Evolutionary conservation across 768 basidiomycete genomes (phyloP).

Genomic region (Termitomyces sp.): DNA sequence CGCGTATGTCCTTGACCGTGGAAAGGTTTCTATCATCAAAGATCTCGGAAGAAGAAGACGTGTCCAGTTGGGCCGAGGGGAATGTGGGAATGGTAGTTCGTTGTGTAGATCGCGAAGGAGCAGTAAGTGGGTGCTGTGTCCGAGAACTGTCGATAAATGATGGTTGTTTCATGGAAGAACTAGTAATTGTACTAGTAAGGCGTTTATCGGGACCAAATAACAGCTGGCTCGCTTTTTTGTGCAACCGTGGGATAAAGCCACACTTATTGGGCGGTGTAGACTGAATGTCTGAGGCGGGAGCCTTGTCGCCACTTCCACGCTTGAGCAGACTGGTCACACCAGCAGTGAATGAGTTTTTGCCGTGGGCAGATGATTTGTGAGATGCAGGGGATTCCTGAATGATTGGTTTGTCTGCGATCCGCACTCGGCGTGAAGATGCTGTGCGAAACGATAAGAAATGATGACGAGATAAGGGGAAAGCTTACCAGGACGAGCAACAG

Average conservation of each 20-base stretch:
- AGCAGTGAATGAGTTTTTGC: slow-evolving; percentile 20
- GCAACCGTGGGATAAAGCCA: slow-evolving; percentile 25
- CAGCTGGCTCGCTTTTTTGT: slow-evolving; percentile 25
- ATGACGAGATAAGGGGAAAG: neutral
- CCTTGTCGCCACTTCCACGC: slow-evolving; percentile 30
- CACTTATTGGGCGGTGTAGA: slow-evolving; percentile 17
- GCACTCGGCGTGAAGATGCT: slow-evolving; percentile 2
- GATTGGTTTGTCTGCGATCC: slow-evolving; percentile 5
- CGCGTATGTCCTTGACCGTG: slow-evolving; percentile 50
- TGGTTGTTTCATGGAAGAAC: slow-evolving; percentile 4
- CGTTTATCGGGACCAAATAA: slow-evolving; percentile 21
- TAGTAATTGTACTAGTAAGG: slow-evolving; percentile 10
- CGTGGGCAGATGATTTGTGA: slow-evolving; percentile 15
- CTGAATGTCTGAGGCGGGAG: slow-evolving; percentile 2
- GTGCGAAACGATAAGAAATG: neutral
- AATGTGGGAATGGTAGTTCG: slow-evolving; percentile 15
- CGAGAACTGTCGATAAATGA: slow-evolving; percentile 13
- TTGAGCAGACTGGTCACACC: slow-evolving; percentile 32
- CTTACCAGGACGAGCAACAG: slow-evolving; percentile 17
- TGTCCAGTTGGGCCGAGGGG: slow-evolving; percentile 15
- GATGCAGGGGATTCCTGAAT: neutral
- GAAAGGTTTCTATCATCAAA: slow-evolving; percentile 51
- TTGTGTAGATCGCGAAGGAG: slow-evolving; percentile 9
- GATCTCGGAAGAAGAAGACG: slow-evolving; percentile 26
- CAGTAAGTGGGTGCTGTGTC: slow-evolving; percentile 3